Evolutionary conservation across 83 land plant genomes (phyloP).

Genomic region (Isoetes engelmannii): DNA sequence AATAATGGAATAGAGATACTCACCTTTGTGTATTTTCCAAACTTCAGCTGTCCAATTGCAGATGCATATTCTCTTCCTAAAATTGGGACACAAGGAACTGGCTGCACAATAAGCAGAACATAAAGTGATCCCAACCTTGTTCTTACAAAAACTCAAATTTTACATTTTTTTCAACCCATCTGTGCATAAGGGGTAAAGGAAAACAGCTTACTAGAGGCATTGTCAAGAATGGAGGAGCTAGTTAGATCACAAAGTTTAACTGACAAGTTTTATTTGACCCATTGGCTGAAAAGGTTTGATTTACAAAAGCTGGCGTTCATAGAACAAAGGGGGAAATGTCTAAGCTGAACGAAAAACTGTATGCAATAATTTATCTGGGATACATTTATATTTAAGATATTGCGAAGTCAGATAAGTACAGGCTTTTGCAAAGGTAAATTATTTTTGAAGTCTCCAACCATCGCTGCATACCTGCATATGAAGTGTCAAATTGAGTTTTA

Average conservation of each 20-base stretch:
- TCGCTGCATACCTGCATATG: conserved; percentile 1
- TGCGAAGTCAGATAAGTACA: background rate
- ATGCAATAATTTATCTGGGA: too few species aligned
- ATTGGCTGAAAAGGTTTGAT: too few species aligned
- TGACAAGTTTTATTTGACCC: too few species aligned
- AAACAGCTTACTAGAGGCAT: too few species aligned
- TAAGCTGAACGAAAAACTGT: too few species aligned
- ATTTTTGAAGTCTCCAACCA: background rate
- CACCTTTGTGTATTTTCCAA: conserved; percentile 6
- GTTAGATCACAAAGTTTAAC: background rate
- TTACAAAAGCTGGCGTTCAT: too few species aligned
- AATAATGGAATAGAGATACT: background rate
- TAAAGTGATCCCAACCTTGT: background rate
- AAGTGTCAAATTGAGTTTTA: too few species aligned
- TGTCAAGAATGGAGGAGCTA: background rate
- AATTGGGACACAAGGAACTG: background rate
- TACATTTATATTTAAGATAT: too few species aligned
- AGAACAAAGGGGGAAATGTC: too few species aligned
- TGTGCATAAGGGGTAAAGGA: too few species aligned
- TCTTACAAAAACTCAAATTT: too few species aligned
- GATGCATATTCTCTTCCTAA: background rate
- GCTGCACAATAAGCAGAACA: conserved; percentile 2
- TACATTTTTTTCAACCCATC: too few species aligned
- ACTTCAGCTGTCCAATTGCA: background rate
- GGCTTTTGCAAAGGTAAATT: background rate